These are phyloP conservation scores for Jamesozyma lodderae DNA, from an alignment of 805 yeast species.

Conservation along the genomic window DNA sequence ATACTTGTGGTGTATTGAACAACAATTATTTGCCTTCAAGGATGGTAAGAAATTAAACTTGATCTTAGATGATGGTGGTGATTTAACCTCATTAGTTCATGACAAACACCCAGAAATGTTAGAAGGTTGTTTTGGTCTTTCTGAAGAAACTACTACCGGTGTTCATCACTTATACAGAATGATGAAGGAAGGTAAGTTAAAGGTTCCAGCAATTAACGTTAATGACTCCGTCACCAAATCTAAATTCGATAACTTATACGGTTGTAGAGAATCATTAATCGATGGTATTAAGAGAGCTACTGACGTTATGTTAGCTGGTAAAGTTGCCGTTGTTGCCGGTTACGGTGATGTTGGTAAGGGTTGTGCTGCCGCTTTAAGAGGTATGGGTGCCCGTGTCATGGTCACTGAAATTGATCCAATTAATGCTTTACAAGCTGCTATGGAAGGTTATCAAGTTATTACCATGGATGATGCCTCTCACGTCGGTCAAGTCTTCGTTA, in stretches of 20 bases:
- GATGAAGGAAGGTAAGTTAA: conserved; percentile 78
- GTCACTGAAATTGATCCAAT: conserved; percentile 98
- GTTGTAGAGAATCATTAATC: conserved; percentile 96
- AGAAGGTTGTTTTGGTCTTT: conserved; percentile 87
- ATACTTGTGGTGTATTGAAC: conserved; percentile 98
- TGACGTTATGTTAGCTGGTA: conserved; percentile 99
- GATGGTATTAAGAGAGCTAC: conserved; percentile 99
- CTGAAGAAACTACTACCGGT: conserved; percentile 99
- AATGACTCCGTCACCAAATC: conserved; percentile 98
- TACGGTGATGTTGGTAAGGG: conserved; percentile 99
- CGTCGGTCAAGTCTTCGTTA: conserved; percentile 93
- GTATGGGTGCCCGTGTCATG: conserved; percentile 98
- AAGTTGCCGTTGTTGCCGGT: conserved; percentile 98
- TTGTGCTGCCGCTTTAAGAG: conserved; percentile 97
- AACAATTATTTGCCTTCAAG: conserved; percentile 96
- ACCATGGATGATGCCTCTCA: conserved; percentile 91
- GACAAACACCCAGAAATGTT: conserved; percentile 97
- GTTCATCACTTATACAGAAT: conserved; percentile 97
- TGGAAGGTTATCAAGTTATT: conserved; percentile 94
- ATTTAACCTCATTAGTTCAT: conserved; percentile 92
- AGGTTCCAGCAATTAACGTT: conserved; percentile 98
- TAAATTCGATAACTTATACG: conserved; percentile 98
- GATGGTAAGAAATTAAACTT: conserved; percentile 90
- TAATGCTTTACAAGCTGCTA: conserved; percentile 98
- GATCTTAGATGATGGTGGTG: conserved; percentile 99